Evolutionary conservation across 352 stramenopile species (phyloP), one percentile per base, ranked within the genome.

Genomic region (Phytophthora parvispora): DNA sequence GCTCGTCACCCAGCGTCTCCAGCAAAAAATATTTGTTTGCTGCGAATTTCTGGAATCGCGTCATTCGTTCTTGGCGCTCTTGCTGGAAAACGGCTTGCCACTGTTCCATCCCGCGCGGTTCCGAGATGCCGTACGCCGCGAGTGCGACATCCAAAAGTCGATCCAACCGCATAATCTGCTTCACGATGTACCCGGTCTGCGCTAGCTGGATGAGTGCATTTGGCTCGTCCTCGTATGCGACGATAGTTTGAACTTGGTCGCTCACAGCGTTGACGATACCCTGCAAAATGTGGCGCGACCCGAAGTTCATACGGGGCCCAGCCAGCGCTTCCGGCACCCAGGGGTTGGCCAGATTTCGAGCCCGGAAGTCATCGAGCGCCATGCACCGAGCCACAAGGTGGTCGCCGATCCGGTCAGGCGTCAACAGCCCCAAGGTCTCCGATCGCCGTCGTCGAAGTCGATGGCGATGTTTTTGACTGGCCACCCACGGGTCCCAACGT

Each of bases 381-480:
- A 72, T 60, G 45, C 63, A 72, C 2, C 68, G 68, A 60, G 55
- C 56, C 55, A 75, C 68, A 20, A 75, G 68, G 50, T 75, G 68
- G 49, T 75, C 68, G 20, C 68, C 62, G 38, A 75, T 72, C 15
- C 62, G 68, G 25, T 75, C 68, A 51, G 68, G 56, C 2, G 68
- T 75, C 12, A 72, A 15, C 4, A 75, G 32, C 8, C 61, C 32
- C 8, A 58, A 34, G 25, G 32, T 55, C n/a, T 48, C 20, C 15
- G 27, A 31, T 60, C 28, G 55, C 25, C 50, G 51, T 24, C 43
- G 56, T 50, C 62, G 48, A 7, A 52, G 43, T 32, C 43, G 40
- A 43, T 45, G 61, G 34, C 50, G 63, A 25, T 68, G 62, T 20
- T 68, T 67, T n/a, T 64, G 56, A 34, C 63, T 61, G 31, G 49